These are phyloP conservation scores for Pseudogymnoascus sp. DNA, from an alignment of 2,329 filamentous ascomycete species.

Conservation along the genomic window DNA sequence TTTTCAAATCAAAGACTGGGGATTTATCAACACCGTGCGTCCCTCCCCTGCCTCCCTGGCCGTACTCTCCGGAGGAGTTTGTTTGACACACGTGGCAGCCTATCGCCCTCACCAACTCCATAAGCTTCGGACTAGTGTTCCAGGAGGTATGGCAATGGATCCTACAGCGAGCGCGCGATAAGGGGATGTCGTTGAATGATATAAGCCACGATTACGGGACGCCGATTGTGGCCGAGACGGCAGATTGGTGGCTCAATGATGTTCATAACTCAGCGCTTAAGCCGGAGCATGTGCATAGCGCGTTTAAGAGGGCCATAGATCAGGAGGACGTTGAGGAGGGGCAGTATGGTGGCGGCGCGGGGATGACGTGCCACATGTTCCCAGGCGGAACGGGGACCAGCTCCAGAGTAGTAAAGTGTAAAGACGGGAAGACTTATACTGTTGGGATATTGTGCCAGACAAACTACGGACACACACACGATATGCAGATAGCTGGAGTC, in stretches of 20 bases:
- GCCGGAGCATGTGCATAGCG: constrained; percentile 43
- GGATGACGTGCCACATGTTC: constrained; percentile 58
- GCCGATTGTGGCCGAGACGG: constrained; percentile 55
- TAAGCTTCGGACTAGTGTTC: constrained; percentile 30
- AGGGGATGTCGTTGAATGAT: constrained; percentile 14
- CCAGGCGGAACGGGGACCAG: constrained; percentile 59
- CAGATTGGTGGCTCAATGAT: constrained; percentile 54
- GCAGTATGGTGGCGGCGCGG: constrained; percentile 57
- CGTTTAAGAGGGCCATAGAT: constrained; percentile 42
- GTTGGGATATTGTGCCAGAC: constrained; percentile 55
- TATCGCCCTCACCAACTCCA: constrained; percentile 31
- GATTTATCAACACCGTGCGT: constrained; percentile 24
- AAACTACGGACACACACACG: constrained; percentile 52
- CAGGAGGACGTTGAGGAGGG: constrained; percentile 49
- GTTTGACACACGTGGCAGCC: constrained; percentile 14
- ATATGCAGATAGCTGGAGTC: constrained; percentile 51
- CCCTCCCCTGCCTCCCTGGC: neutral
- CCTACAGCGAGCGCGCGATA: constrained; percentile 16
- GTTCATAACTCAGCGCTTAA: constrained; percentile 46
- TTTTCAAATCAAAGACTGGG: constrained; percentile 25
- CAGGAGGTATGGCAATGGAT: constrained; percentile 24
- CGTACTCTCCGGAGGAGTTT: neutral
- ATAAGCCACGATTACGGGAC: constrained; percentile 26
- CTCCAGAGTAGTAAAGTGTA: constrained; percentile 45
- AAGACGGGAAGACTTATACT: constrained; percentile 41